Percentiles rank a stretch among this genome's conserved stretches.
Evolutionary conservation across 495 filamentous ascomycete species (phyloP).

Genomic region (Aspergillus affinis): DNA sequence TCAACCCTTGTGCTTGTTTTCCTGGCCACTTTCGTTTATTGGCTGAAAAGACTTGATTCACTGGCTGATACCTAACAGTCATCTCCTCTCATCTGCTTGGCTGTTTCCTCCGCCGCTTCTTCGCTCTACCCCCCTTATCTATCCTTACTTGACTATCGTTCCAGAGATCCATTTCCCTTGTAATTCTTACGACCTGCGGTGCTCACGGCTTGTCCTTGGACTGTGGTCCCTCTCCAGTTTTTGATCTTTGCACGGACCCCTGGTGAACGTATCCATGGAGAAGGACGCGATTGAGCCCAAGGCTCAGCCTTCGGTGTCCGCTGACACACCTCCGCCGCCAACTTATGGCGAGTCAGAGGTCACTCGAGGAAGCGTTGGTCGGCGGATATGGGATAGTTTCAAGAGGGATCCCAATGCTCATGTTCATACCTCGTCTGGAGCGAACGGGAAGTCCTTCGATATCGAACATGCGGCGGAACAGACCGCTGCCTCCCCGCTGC

Average conservation of each 20-base stretch:
- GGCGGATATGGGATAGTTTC: constrained; percentile 74
- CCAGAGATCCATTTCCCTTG: not conserved
- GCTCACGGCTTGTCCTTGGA: not conserved
- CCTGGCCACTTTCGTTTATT: not conserved
- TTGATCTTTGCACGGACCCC: not conserved
- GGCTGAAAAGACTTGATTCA: not conserved
- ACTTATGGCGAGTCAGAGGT: constrained; percentile 41
- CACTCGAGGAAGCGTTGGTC: constrained; percentile 32
- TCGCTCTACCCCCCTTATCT: not conserved
- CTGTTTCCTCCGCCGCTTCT: not conserved
- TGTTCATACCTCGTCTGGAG: constrained; percentile 53
- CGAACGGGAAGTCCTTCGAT: constrained; percentile 69
- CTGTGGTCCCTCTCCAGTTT: too few species aligned
- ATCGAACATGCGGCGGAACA: constrained; percentile 68
- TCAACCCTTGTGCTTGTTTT: not conserved
- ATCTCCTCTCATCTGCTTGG: not conserved
- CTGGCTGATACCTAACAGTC: not conserved
- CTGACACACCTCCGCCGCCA: constrained; percentile 27
- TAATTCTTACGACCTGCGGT: not conserved
- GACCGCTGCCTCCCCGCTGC: constrained; percentile 75
- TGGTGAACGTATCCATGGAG: constrained; percentile 29
- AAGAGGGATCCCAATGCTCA: constrained; percentile 70
- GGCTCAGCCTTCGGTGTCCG: constrained; percentile 23
- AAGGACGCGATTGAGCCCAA: constrained; percentile 36
- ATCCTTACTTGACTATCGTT: not conserved